Base-by-base conservation (phyloP, 306 rosid genomes). In the Quercus ilex region DNA sequence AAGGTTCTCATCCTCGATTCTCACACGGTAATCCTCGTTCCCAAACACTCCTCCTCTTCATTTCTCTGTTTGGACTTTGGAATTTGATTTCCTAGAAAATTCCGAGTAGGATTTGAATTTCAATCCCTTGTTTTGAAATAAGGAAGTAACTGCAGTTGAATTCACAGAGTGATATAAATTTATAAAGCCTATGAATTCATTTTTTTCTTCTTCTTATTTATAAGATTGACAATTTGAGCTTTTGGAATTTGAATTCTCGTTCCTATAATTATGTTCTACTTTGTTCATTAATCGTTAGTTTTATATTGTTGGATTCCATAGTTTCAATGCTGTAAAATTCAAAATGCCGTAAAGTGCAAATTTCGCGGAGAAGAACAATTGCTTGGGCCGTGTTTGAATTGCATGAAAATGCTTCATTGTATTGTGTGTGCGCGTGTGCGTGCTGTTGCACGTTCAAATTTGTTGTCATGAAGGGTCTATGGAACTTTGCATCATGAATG, bases 1-100 rank as follows among this genome's bases (percentile, higher is more conserved):
- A 95, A 93, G 78, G 99, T 93, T 78, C 97, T 95, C 82, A 82
- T 95, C 79, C 97, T 95, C 41, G 99, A 95, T 91, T 91, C 96
- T 78, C 91, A 93, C 72, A 95, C 99, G 93, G 87, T 90, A 93
- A 86, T 69, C 38, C 35, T 62, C 21, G 71, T 43, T 20, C 55
- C 78, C 41, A 33, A 33, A 33, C 2, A 33, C 41, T 49, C 63
- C 10, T 9, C 35, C 19, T 1, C 19, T n/a, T 6, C 26, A 46
- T 73, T 74, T 56, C 30, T 28, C 30, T 28, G 3, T 28, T 28
- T 28, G 30, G 30, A 28, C 30, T 28, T 28, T 28, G 30, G 65
- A 15, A 41, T 41, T 41, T 41, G 46, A 41, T 41, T 21, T 71
- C 33, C 20, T 43, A 51, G 74, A 80, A 38, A 57, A 57, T 71